A percentile compares a stretch with the other conserved stretches of the same genome.
Evolutionary conservation across 139 green algal species (phyloP).

Genomic region (Volvox reticuliferus): DNA sequence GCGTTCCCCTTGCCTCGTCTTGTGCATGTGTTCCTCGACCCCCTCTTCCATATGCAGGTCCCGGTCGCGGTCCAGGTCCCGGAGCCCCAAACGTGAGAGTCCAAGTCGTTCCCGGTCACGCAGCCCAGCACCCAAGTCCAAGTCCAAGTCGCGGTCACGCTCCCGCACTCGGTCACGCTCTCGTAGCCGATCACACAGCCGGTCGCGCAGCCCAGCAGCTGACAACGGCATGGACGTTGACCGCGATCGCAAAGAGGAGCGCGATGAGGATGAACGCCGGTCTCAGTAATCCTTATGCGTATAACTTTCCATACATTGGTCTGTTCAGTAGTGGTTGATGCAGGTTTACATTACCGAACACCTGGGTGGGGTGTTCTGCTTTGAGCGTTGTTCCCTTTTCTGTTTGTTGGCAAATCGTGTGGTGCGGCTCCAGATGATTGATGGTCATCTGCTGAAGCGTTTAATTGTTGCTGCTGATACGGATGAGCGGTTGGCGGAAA

Average conservation of each 20-base stretch:
- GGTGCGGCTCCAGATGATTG: no score
- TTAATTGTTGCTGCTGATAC: no score
- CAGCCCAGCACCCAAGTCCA: constrained; percentile 29
- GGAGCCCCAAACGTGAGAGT: constrained; percentile 28
- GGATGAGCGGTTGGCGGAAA: no score
- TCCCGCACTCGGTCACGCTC: not conserved
- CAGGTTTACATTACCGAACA: no score
- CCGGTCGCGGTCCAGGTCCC: constrained; percentile 8
- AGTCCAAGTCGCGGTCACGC: constrained; percentile 8
- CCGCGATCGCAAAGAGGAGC: constrained; percentile 24
- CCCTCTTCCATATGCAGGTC: not conserved
- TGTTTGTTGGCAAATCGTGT: no score
- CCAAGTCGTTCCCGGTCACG: constrained; percentile 25
- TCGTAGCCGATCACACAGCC: not conserved
- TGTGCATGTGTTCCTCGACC: not conserved
- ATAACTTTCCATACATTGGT: no score
- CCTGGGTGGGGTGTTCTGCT: no score
- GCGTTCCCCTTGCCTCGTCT: not conserved
- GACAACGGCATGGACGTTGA: constrained; percentile 31
- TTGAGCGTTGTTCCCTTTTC: no score
- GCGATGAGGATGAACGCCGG: constrained; percentile 1
- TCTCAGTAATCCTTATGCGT: not conserved
- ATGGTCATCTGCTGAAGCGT: no score
- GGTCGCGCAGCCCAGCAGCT: constrained; percentile 17
- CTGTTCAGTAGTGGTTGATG: no score